Conservation (phyloP, 805 yeast genomes). For the Metschnikowia lachancei region DNA sequence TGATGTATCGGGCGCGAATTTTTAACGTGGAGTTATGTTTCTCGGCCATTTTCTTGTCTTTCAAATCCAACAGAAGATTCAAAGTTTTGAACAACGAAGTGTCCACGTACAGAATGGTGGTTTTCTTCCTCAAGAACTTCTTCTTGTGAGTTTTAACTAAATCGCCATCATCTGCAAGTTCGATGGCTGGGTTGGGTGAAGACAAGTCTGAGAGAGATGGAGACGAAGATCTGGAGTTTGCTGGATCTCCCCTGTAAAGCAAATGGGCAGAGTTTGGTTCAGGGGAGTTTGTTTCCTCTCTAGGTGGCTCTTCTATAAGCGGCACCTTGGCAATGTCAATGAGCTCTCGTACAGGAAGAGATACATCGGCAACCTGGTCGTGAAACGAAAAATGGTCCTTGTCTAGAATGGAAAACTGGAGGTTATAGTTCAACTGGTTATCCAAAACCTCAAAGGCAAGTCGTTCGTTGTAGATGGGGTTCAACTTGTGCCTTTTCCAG, state of each 20-base stretch:
- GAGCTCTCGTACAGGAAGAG: conserved; percentile 54
- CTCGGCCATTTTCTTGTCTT: conserved; percentile 32
- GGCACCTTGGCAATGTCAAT: conserved; percentile 34
- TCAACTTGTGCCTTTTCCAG: conserved; percentile 75
- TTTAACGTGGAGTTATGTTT: conserved; percentile 53
- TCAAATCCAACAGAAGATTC: conserved; percentile 34
- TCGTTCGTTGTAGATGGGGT: conserved; percentile 79
- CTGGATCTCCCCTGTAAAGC: neutral
- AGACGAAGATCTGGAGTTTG: conserved; percentile 5
- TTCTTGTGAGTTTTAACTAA: conserved; percentile 29
- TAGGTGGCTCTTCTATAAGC: neutral
- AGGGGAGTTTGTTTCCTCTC: neutral
- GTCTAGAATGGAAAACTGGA: conserved; percentile 75
- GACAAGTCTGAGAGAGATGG: conserved; percentile 13
- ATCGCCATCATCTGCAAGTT: conserved; percentile 30
- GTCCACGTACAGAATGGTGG: conserved; percentile 33
- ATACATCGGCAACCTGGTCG: conserved; percentile 72
- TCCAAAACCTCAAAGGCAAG: conserved; percentile 73
- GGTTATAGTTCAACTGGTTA: conserved; percentile 61
- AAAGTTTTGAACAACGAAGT: conserved; percentile 43
- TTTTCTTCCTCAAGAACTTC: conserved; percentile 31
- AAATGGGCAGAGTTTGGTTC: neutral
- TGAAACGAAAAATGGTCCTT: conserved; percentile 80
- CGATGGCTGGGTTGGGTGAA: conserved; percentile 19
- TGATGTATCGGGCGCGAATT: conserved; percentile 61